phyloP scores from a whole-genome alignment of 2,329 filamentous ascomycete genomes.

The Epichloe brachyelytri region DNA sequence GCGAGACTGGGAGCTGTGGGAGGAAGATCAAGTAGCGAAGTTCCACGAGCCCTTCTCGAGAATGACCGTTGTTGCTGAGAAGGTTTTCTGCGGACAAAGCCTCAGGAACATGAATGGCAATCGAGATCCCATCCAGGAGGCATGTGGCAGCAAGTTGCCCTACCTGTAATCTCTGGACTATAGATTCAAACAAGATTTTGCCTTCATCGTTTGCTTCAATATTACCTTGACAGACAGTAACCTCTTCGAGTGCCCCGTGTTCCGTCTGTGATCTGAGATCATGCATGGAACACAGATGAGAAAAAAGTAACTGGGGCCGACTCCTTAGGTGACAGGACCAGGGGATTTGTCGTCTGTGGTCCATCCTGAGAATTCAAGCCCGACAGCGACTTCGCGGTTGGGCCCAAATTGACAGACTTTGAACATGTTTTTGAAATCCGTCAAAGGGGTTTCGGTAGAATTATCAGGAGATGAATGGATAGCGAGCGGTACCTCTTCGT shows the following conservation, averaged over 20 bases:
- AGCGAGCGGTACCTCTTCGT: not conserved
- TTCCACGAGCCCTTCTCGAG: not conserved
- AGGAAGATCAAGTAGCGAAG: constrained; percentile 28
- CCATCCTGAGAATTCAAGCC: constrained; percentile 8
- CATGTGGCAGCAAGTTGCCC: constrained; percentile 25
- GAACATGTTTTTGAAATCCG: not conserved
- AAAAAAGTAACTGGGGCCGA: constrained; percentile 17
- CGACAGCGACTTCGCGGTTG: not conserved
- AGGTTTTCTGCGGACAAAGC: not conserved
- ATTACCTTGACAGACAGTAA: constrained; percentile 10
- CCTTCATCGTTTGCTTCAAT: constrained; percentile 7
- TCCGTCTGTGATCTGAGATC: constrained; percentile 16
- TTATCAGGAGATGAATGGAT: not conserved
- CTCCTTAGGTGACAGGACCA: constrained; percentile 18
- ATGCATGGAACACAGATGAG: constrained; percentile 20
- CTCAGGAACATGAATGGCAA: constrained; percentile 20
- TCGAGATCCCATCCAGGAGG: constrained; percentile 15
- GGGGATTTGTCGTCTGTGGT: constrained; percentile 5
- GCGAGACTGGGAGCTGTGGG: constrained; percentile 11
- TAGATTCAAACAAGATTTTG: constrained; percentile 11
- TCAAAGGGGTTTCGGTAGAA: not conserved
- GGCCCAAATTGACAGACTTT: constrained; percentile 9
- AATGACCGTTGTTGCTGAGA: not conserved
- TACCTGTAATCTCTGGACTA: constrained; percentile 22
- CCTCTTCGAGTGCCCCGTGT: constrained; percentile 4